Evolutionary conservation across 257 asterid genomes (phyloP), one percentile per base, ranked within the genome.

Genomic region (Lithospermum erythrorhizon): DNA sequence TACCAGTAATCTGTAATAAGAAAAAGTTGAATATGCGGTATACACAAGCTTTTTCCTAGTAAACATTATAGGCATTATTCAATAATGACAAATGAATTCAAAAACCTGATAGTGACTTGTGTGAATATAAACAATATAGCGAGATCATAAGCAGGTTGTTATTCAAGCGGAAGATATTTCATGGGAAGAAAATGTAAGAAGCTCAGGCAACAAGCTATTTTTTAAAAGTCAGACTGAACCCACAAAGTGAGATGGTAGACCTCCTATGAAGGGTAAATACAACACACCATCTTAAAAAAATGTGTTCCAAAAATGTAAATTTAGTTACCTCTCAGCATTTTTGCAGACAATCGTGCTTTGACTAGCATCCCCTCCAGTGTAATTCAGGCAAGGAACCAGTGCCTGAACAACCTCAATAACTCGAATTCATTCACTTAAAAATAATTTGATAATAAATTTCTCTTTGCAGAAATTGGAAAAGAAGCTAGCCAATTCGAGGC

Each of bases 401-500:
- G 71, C 75, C 63, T 78, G 83, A 72, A 88, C 76, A 58, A 82
- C 73, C 84, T 84, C 90, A 59, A 78, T 27, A 48, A 82, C 77
- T 70, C 65, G 69, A 53, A n/a, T n/a, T 95, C 96, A 59, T 79
- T 76, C 70, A 80, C 61, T 58, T 88, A 91, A 79, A 88, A 88
- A 56, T 79, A 81, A 78, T 93, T 95, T 73, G 82, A 93, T 49
- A 80, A 79, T 59, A 65, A 80, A 73, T 86, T 83, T 75, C 89
- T 84, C n/a, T n/a, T n/a, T 2, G 86, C 89, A 61, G 95, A 82
- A 63, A 85, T 83, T 20, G 98, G 94, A 78, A 93, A 80, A 71
- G 94, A 88, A 58, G 95, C 73, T 29, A 91, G 85, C 96, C 98
- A 88, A 76, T 76, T 73, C 63, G 81, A 75, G 72, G 95, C 82